These are phyloP conservation scores for Cercospora sp. DNA, from an alignment of 2,329 filamentous ascomycete species.

Conservation along the genomic window DNA sequence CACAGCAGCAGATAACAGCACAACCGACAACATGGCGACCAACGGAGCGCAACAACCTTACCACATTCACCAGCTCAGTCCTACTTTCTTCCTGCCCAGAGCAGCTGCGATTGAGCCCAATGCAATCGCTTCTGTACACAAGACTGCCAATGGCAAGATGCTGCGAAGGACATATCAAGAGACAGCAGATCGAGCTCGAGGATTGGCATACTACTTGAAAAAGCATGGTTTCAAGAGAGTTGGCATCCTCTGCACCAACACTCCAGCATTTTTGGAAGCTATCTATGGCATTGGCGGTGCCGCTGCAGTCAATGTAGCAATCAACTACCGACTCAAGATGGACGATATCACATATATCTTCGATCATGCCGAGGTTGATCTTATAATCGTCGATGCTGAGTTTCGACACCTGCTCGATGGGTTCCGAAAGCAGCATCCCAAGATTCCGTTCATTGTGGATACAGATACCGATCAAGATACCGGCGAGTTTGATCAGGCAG, in stretches of 20 bases:
- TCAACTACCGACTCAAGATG: slow-evolving; percentile 73
- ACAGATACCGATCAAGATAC: slow-evolving; percentile 77
- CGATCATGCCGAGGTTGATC: slow-evolving; percentile 79
- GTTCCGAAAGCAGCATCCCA: slow-evolving; percentile 62
- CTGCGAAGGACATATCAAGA: slow-evolving; percentile 77
- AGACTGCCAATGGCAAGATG: slow-evolving; percentile 57
- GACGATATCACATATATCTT: slow-evolving; percentile 93
- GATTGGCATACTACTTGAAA: slow-evolving; percentile 82
- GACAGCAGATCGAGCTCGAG: slow-evolving; percentile 80
- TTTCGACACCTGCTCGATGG: slow-evolving; percentile 68
- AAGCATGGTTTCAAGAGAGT: slow-evolving; percentile 73
- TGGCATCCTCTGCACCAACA: slow-evolving; percentile 87
- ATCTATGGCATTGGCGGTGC: slow-evolving; percentile 86
- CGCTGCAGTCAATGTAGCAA: slow-evolving; percentile 72
- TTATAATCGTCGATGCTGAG: slow-evolving; percentile 83
- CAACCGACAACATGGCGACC: slow-evolving; percentile 25
- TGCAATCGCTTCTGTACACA: slow-evolving; percentile 37
- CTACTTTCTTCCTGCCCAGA: slow-evolving; percentile 82
- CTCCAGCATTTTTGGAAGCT: slow-evolving; percentile 86
- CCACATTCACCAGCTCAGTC: slow-evolving; percentile 79
- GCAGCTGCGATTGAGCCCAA: slow-evolving; percentile 86
- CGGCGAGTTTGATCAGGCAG: slow-evolving; percentile 79
- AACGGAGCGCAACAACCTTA: slow-evolving; percentile 17
- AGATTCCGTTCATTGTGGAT: slow-evolving; percentile 74
- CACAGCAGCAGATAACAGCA: slow-evolving; percentile 28